A percentile compares a stretch with the other conserved stretches of the same genome.
Evolutionary conservation across 2,329 filamentous ascomycete species (phyloP).

Genomic region (Tetracladium maxilliforme): DNA sequence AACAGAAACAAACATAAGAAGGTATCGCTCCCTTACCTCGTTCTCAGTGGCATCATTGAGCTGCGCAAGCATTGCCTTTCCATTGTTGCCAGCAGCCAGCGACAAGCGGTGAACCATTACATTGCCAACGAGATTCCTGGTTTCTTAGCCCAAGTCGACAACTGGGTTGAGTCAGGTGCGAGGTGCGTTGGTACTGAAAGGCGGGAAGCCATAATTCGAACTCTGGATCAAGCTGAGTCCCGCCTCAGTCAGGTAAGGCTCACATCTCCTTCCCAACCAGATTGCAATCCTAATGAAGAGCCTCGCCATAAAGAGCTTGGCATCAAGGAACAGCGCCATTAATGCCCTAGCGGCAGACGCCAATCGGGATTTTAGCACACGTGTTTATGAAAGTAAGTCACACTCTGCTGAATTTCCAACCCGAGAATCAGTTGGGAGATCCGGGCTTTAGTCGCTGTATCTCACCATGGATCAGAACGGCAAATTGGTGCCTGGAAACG

Average conservation of each 20-base stretch:
- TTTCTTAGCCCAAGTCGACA: conserved; percentile 20
- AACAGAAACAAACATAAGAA: conserved; percentile 12
- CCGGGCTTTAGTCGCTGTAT: conserved; percentile 4
- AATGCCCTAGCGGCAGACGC: conserved; percentile 2
- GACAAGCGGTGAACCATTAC: conserved; percentile 18
- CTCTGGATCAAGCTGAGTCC: conserved; percentile 16
- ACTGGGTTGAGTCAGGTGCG: conserved; percentile 28
- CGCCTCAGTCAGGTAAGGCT: conserved; percentile 14
- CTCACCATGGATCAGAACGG: conserved; percentile 5
- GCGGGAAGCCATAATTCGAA: conserved; percentile 16
- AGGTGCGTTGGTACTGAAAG: conserved; percentile 19
- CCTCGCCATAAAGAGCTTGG: conserved; percentile 3
- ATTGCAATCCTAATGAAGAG: background rate
- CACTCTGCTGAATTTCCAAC: background rate
- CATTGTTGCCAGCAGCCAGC: conserved; percentile 26
- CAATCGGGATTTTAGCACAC: conserved; percentile 2
- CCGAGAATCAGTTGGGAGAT: conserved; percentile 3
- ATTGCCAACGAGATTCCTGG: conserved; percentile 24
- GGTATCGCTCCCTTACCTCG: conserved; percentile 15
- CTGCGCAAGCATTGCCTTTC: conserved; percentile 27
- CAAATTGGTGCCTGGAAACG: conserved; percentile 12
- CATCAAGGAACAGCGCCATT: conserved; percentile 3
- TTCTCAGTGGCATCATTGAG: conserved; percentile 24
- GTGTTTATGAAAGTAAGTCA: conserved; percentile 2
- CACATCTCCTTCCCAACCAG: conserved; percentile 1